Base-by-base conservation (phyloP, 129 eudicot species). In the Flaveria ramosissima region DNA sequence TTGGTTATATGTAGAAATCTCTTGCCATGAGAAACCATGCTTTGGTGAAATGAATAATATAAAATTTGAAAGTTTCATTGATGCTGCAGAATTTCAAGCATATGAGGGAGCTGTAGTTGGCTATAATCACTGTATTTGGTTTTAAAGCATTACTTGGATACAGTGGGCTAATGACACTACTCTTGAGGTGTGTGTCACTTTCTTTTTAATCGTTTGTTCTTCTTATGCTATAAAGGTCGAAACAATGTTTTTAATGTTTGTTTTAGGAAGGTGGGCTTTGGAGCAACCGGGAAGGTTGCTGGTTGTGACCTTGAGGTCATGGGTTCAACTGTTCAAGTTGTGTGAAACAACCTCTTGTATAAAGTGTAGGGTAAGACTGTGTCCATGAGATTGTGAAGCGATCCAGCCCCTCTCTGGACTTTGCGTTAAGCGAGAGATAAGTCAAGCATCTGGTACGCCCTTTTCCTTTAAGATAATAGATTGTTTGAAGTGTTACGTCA, bases 41-140 rank as follows among this genome's bases (percentile, higher is more conserved):
- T 70, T 23, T 46, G 52, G 48, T 53, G 16, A 51, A 53, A 26
- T 46, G 23, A 68, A 70, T 21, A 21, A 60, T 23, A 60, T 12
- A 4, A 13, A 60, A 10, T 21, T 3, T 24, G 17, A 11, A 23
- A n/a, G 26, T 74, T 59, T 74, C 15, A 42, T 57, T 14, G 48
- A 15, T 65, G 9, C 71, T 77, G 78, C 96, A 95, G 97, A 95
- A 82, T 77, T 95, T 95, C 82, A 95, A 82, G 96, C 97, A 95
- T 79, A 88, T 92, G 99, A 95, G 85, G 85, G 97, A 88, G 84
- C 81, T 91, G 48, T 97, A 95, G 78, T 97, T 96, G 82, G 96
- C 97, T 46, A 82, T 95, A 64, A 95, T 95, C 45, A 85, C 88
- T 83, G 88, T 90, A 76, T 88, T 94, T 26, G 87, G 92, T 77